Conservation (phyloP, 2,329 filamentous ascomycete genomes). For the Penicillium polonicum region DNA sequence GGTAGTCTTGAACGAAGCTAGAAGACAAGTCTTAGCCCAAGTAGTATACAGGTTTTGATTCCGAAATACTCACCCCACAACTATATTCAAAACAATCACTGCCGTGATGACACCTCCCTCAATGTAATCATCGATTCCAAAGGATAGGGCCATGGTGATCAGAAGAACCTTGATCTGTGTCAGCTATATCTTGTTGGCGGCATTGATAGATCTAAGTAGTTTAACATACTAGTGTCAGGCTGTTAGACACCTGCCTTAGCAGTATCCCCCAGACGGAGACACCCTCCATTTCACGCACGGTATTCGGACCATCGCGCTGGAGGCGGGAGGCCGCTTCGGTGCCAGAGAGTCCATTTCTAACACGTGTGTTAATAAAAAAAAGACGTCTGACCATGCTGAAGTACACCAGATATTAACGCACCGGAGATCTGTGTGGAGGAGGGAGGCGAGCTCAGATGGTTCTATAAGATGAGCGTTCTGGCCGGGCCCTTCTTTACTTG, state of each 20-base stretch:
- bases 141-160: constrained; percentile 67
- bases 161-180: constrained; percentile 60
- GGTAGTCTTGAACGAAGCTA: constrained; percentile 58
- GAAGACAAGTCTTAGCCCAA: neutral
- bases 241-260: constrained; percentile 74
- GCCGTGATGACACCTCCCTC: constrained; percentile 60
- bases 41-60: fast-evolving
- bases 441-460: constrained; percentile 10
- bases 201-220: neutral
- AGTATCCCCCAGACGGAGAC: constrained; percentile 73
- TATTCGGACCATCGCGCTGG: constrained; percentile 66
- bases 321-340: constrained; percentile 66
- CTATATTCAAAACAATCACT: constrained; percentile 58
- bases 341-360: constrained; percentile 60
- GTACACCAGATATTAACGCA: constrained; percentile 2
- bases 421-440: constrained; percentile 20
- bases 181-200: constrained; percentile 5
- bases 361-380: neutral
- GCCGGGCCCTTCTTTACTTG: neutral
- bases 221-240: constrained; percentile 62
- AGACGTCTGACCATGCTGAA: neutral
- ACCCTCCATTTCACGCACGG: constrained; percentile 68
- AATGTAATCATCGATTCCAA: constrained; percentile 56
- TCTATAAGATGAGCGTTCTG: constrained; percentile 19
- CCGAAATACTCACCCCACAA: constrained; percentile 46